Conservation (phyloP, 352 stramenopile genomes). For the Pythium volutum region DNA sequence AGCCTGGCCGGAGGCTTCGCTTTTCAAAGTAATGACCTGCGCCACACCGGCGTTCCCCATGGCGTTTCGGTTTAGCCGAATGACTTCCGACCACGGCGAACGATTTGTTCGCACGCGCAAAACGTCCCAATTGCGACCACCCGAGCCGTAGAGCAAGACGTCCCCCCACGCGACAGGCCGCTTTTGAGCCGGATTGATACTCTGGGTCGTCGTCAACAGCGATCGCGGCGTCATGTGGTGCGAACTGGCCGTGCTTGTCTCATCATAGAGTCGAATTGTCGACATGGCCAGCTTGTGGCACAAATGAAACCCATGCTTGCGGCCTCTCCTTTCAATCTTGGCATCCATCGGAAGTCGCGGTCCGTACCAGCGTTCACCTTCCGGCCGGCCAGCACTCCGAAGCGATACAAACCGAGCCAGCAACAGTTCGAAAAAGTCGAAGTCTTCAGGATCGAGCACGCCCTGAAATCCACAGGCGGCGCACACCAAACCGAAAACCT, state of each 20-base stretch:
- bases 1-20: constrained; percentile 53
- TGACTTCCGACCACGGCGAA: constrained; percentile 81
- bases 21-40: constrained; percentile 84
- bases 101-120: constrained; percentile 70
- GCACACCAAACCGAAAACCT: constrained; percentile 78
- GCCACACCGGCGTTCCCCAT: constrained; percentile 87
- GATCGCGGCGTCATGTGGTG: constrained; percentile 80
- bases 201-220: constrained; percentile 67
- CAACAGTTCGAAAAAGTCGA: constrained; percentile 80
- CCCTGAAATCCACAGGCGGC: constrained; percentile 71
- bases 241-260: constrained; percentile 78
- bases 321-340: constrained; percentile 56
- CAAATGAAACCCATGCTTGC: constrained; percentile 71
- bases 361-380: constrained; percentile 84
- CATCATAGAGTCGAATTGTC: constrained; percentile 85
- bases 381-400: constrained; percentile 74
- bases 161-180: constrained; percentile 77
- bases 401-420: constrained; percentile 85
- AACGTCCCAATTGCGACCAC: constrained; percentile 82
- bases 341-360: constrained; percentile 60
- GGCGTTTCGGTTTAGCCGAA: constrained; percentile 83
- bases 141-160: constrained; percentile 68
- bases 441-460: constrained; percentile 73
- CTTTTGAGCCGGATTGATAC: constrained; percentile 75
- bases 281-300: constrained; percentile 87